These are phyloP conservation scores for Metarhizium robertsii DNA, from an alignment of 2,329 filamentous ascomycete genomes.

Conservation along the genomic window DNA sequence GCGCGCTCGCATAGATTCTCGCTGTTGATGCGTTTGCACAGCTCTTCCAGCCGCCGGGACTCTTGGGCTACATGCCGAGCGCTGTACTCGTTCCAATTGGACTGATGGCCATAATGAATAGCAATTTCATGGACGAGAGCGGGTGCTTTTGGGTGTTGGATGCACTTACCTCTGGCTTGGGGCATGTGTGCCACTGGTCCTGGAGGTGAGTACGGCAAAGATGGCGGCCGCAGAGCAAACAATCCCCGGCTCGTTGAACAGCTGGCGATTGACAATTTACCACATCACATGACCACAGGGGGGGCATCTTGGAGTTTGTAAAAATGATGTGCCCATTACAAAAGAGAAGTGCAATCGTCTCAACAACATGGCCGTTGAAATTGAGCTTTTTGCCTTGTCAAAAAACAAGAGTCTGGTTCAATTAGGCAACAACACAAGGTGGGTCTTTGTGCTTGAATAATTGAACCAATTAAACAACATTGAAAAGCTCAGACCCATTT, in stretches of 20 bases:
- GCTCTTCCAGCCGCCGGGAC: not conserved
- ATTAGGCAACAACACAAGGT: no score
- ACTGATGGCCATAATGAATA: not conserved
- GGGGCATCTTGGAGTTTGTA: not conserved
- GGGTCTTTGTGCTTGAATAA: no score
- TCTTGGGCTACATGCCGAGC: not conserved
- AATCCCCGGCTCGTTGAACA: slow-evolving; percentile 16
- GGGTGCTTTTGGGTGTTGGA: not conserved
- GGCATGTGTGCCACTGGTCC: slow-evolving; percentile 6
- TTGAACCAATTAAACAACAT: no score
- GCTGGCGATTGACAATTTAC: not conserved
- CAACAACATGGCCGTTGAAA: no score
- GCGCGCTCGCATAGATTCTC: not conserved
- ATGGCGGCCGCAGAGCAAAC: slow-evolving; percentile 15
- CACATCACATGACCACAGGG: not conserved
- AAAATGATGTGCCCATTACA: no score
- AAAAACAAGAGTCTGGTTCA: no score
- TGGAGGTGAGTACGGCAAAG: slow-evolving; percentile 15
- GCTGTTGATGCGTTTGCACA: slow-evolving; percentile 8
- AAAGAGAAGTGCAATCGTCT: not conserved
- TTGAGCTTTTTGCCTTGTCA: no score
- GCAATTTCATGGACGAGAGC: slow-evolving; percentile 3
- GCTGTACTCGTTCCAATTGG: not conserved
- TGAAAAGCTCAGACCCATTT: no score
- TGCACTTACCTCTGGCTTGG: slow-evolving; percentile 10